Evolutionary conservation across 768 basidiomycete genomes (phyloP), one percentile per base, ranked within the genome.

Genomic region (Termitomyces sp.): DNA sequence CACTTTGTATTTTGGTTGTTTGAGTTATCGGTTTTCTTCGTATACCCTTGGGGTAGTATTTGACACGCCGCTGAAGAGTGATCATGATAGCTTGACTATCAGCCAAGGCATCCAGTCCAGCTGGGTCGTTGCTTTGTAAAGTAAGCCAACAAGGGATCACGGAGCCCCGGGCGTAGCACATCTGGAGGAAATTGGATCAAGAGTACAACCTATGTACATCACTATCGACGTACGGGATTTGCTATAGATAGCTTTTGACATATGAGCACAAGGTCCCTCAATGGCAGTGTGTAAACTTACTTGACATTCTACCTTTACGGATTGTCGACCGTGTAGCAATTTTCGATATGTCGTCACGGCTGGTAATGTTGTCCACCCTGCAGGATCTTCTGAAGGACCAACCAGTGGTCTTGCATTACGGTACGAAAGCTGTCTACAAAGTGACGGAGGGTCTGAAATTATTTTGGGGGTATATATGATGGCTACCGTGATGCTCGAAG

Each of bases 81-180:
- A 73, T 56, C 7, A 51, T 51, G 28, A 72, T 56, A 7, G 66
- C 60, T 5, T 63, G 58, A 1, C 68, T 69, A 3, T 63, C 55
- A 14, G 67, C 63, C 5, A 74, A 62, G 0, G 65, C 50, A 27
- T 73, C 72, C 19, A 76, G 67, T 1, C 64, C 71, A 25, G 70
- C 63, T 3, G 55, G 27, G 54, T 74, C 66, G 2, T 55, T 54
- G 58, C 71, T 67, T 25, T 64, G 59, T 25, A 76, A 57, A 19
- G 63, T 59, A 4, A 76, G 44, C 43, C 67, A 63, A 49, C 69
- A 71, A 10, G 76, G 74, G 23, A 78, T 69, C n/a, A 72, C 63
- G 2, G 73, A 66, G 9, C 76, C 76, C 35, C 76, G 69, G 8
- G 73, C 71, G 53, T 75, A 78, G 21, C 63, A 67, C 43, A 70